A percentile compares a stretch with the other conserved stretches of the same genome.
Conservation (phyloP, 768 basidiomycete genomes). For the Termitomyces eurrhizus region DNA sequence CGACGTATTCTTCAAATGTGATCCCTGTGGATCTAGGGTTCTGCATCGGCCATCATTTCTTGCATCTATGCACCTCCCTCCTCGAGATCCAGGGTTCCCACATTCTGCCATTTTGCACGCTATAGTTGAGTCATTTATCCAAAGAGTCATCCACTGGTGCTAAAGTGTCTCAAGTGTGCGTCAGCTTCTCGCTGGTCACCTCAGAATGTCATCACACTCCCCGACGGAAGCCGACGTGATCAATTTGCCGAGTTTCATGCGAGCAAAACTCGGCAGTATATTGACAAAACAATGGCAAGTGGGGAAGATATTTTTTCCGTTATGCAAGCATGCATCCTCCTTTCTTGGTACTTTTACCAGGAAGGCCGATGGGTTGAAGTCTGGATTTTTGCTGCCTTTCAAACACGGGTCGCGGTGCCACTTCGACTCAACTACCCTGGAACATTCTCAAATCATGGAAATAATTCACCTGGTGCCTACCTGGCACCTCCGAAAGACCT, state of each 20-base stretch:
- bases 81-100: conserved; percentile 79
- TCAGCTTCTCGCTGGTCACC: conserved; percentile 82
- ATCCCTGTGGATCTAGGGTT: conserved; percentile 83
- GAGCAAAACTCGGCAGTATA: conserved; percentile 81
- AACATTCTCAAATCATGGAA: conserved; percentile 68
- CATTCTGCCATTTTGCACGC: conserved; percentile 89
- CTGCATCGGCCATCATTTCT: conserved; percentile 80
- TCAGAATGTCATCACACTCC: conserved; percentile 57
- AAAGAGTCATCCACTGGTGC: neutral
- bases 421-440: conserved; percentile 84
- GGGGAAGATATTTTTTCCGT: conserved; percentile 85
- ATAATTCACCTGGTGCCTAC: conserved; percentile 72
- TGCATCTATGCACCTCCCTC: conserved; percentile 74
- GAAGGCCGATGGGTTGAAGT: conserved; percentile 90
- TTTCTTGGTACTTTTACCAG: conserved; percentile 90
- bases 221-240: conserved; percentile 77
- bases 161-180: conserved; percentile 53
- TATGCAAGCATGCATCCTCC: conserved; percentile 80
- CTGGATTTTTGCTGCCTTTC: conserved; percentile 87
- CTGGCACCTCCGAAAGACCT: conserved; percentile 74
- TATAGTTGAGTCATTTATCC: conserved; percentile 50
- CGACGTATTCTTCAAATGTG: conserved; percentile 84
- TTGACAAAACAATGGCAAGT: conserved; percentile 87
- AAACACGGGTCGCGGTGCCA: conserved; percentile 77
- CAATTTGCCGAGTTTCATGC: conserved; percentile 87